Conservation (phyloP, 2,329 filamentous ascomycete genomes). For the Tympanopsis confertula region DNA sequence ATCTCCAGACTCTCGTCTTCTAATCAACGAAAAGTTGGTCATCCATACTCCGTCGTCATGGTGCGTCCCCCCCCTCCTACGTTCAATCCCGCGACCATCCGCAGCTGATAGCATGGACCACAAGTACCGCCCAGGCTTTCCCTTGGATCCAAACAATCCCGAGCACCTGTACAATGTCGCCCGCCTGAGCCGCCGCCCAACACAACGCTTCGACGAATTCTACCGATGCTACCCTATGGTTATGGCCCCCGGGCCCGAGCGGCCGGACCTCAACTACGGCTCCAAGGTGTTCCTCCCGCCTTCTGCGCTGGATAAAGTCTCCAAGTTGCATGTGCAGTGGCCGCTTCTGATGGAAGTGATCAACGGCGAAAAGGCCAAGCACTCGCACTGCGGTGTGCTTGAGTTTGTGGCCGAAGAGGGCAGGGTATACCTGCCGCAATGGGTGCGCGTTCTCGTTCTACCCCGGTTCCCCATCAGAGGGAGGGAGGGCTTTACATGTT, state of each 20-base stretch:
- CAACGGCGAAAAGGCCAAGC: slow-evolving; percentile 69
- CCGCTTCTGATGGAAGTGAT: slow-evolving; percentile 93
- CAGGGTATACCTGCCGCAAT: slow-evolving; percentile 88
- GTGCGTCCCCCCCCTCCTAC: too few relatives aligned
- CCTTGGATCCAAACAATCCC: slow-evolving; percentile 34
- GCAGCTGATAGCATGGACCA: too few relatives aligned
- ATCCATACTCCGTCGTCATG: too few relatives aligned
- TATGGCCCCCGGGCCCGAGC: slow-evolving; percentile 84
- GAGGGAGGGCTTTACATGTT: neutral
- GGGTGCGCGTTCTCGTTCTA: slow-evolving; percentile 41
- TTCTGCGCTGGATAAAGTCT: slow-evolving; percentile 91
- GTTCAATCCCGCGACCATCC: too few relatives aligned
- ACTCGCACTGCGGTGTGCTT: slow-evolving; percentile 86
- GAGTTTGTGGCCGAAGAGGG: slow-evolving; percentile 98
- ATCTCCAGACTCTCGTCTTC: too few relatives aligned
- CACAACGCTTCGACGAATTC: slow-evolving; percentile 90
- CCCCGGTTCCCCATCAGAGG: neutral
- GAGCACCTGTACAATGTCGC: slow-evolving; percentile 34
- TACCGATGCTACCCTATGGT: slow-evolving; percentile 92
- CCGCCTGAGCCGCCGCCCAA: slow-evolving; percentile 31
- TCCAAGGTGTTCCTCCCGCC: slow-evolving; percentile 97
- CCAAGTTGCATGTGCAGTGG: slow-evolving; percentile 89
- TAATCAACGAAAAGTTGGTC: too few relatives aligned
- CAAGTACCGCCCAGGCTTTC: slow-evolving; percentile 24
- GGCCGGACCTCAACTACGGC: slow-evolving; percentile 84